Percentiles rank a stretch among this genome's conserved stretches.
These are phyloP conservation scores for Codiaeum variegatum DNA, from an alignment of 441 rosid species.

Conservation along the genomic window DNA sequence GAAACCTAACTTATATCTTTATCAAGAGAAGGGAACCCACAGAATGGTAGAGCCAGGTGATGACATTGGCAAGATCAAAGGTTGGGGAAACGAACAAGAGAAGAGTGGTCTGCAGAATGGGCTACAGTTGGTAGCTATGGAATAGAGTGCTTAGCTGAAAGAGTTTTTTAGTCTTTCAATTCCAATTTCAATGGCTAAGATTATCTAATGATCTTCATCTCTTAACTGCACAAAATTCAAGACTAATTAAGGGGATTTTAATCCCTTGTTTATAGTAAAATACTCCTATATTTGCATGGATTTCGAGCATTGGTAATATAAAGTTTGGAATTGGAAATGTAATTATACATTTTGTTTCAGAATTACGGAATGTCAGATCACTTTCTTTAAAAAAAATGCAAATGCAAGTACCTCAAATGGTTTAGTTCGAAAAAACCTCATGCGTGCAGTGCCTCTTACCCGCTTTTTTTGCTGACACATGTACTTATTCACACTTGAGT, in stretches of 20 bases:
- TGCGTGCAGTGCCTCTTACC: not conserved
- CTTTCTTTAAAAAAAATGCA: not conserved
- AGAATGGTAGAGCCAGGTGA: not conserved
- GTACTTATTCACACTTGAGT: not conserved
- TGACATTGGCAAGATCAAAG: constrained; percentile 34
- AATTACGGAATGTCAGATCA: constrained; percentile 68
- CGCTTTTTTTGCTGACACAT: constrained; percentile 15
- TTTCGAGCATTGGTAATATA: constrained; percentile 26
- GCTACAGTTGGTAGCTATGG: constrained; percentile 49
- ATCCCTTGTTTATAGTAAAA: not conserved
- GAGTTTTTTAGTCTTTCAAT: constrained; percentile 28
- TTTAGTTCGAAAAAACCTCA: constrained; percentile 7
- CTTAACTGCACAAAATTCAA: not conserved
- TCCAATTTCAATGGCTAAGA: constrained; percentile 27
- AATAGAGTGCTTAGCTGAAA: constrained; percentile 36
- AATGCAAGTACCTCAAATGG: no score
- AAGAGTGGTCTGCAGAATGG: constrained; percentile 73
- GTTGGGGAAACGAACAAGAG: constrained; percentile 42
- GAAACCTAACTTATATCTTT: not conserved
- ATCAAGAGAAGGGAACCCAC: not conserved
- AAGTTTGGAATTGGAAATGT: constrained; percentile 9
- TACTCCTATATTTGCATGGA: constrained; percentile 18
- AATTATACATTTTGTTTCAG: constrained; percentile 33
- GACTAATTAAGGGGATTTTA: not conserved
- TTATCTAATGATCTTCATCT: not conserved